Evolutionary conservation across 176 grass and related monocot genomes (phyloP), one percentile per base, ranked within the genome.

Genomic region (Poa pratensis): DNA sequence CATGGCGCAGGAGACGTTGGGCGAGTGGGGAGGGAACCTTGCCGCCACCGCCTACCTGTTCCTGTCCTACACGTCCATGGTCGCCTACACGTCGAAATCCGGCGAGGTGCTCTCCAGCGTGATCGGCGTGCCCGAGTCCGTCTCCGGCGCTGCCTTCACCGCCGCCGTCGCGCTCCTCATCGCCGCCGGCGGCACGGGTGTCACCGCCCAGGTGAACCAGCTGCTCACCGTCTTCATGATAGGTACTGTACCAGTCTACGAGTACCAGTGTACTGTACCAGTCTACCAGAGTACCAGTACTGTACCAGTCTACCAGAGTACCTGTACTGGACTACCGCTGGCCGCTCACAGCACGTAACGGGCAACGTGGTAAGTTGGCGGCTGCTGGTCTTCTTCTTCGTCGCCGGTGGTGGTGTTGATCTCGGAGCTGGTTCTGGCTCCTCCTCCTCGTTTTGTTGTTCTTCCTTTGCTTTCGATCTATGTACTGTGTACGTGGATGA

Each of bases 1-100:
- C 73, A 92, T 97, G 94, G 92, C 90, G 60, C 81, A 91, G 86
- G 90, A 91, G 81, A 97, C 94, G 59, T 79, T 94, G 61, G 92
- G 90, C 74, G 81, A 83, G 87, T 94, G 86, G 85, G 92, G 94
- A 84, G 92, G 94, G 35, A 92, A 94, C 79, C 16, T 97, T 58
- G 88, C 92, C 64, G 82, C 90, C 12, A 69, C 61, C 54, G 77
- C 90, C 61, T 94, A 97, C 84, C 78, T 94, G 12, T 97, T 97
- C 80, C 77, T 94, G 80, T 79, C 81, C 77, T 94, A 97, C 80
- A 91, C 90, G 1, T 97, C 81, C 78, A 90, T 91, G 92, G 89
- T 97, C 15, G 90, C 95, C 19, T 97, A 94, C 88, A 83, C 88
- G 52, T 92, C 92, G 77, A 97, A 86, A 84, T 92, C 92, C 69